These are phyloP conservation scores for Botrytis deweyae DNA, from an alignment of 2,329 filamentous ascomycete species.

Conservation along the genomic window DNA sequence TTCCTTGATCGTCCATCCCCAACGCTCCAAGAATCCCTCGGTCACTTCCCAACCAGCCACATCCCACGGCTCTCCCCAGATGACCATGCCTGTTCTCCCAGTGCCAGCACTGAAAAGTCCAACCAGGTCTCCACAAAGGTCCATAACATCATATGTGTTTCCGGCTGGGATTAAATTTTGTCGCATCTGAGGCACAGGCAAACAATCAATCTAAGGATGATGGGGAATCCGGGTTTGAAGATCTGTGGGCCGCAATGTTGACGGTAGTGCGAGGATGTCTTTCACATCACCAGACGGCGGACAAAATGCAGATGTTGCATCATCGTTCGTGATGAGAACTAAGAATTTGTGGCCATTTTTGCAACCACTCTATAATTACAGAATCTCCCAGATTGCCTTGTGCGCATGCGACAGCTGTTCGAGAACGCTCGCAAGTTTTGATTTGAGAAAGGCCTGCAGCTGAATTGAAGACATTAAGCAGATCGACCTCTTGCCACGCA, in stretches of 20 bases:
- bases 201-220: not conserved
- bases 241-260: not conserved
- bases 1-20: not conserved
- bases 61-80: not conserved
- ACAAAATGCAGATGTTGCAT: not conserved
- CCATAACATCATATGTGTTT: not conserved
- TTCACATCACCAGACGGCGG: not conserved
- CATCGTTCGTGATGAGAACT: not conserved
- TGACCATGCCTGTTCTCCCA: not conserved
- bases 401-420: not conserved
- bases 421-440: not conserved
- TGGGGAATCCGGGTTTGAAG: not conserved
- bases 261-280: not conserved
- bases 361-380: not conserved
- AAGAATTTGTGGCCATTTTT: not conserved
- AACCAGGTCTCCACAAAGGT: not conserved
- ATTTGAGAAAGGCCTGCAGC: not conserved
- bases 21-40: not conserved
- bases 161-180: not conserved
- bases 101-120: not conserved
- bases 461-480: not conserved
- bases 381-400: not conserved
- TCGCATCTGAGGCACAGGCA: not conserved
- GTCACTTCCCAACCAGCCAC: not conserved
- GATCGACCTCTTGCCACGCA: not conserved